Evolutionary conservation across 352 stramenopile species (phyloP).

Genomic region (Pythium sukuiense): DNA sequence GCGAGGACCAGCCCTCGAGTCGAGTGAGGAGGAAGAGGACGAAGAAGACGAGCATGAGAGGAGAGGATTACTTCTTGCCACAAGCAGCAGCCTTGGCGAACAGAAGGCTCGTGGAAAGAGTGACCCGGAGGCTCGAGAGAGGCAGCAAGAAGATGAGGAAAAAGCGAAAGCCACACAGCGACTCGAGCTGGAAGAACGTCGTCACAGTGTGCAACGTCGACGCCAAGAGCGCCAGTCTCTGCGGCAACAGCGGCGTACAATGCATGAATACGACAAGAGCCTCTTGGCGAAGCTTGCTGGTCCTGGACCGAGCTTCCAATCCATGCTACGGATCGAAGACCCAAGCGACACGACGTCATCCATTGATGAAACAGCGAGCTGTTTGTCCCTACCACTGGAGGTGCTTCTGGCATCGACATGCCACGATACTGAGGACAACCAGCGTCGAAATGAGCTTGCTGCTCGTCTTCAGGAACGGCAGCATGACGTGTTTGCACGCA

Average conservation of each 20-base stretch:
- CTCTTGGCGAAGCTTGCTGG: constrained; percentile 19
- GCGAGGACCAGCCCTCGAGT: background rate
- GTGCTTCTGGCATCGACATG: background rate
- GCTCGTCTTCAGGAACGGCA: constrained; percentile 11
- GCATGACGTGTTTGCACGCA: constrained; percentile 20
- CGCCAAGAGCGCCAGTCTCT: background rate
- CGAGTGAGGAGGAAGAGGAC: background rate
- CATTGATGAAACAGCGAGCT: background rate
- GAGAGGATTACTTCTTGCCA: background rate
- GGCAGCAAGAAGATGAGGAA: constrained; percentile 1
- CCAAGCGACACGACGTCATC: background rate
- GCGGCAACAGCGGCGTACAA: background rate
- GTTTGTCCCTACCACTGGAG: background rate
- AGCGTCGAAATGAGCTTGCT: background rate
- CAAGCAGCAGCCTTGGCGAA: background rate
- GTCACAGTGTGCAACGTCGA: constrained; percentile 4
- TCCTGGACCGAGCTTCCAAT: constrained; percentile 21
- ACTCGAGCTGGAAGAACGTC: constrained; percentile 3
- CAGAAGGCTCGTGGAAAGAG: background rate
- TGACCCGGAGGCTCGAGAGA: background rate
- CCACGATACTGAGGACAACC: background rate
- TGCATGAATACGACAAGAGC: constrained; percentile 13
- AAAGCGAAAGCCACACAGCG: background rate
- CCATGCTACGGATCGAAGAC: constrained; percentile 14
- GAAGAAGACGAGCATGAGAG: background rate